These are phyloP conservation scores for Candida peoriensis DNA, from an alignment of 805 yeast genomes.

Conservation along the genomic window DNA sequence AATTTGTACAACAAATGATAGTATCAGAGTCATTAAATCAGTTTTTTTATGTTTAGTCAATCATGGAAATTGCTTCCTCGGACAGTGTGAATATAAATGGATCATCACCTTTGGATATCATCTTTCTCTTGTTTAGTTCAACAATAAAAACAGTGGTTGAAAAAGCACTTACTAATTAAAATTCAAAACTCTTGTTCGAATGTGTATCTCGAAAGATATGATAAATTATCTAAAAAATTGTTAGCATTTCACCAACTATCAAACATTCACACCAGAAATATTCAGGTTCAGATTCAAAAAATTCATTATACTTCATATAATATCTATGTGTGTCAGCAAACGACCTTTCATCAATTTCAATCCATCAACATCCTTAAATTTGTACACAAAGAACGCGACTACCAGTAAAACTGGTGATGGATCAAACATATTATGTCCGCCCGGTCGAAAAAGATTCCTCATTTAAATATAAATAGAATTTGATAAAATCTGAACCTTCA, in stretches of 20 bases:
- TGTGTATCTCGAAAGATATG: no score
- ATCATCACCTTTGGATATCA: no score
- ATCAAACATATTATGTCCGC: conserved; percentile 39
- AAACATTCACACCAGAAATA: not conserved
- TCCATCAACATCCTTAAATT: conserved; percentile 37
- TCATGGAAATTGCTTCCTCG: conserved; percentile 33
- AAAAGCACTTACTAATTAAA: no score
- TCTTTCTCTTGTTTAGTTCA: no score
- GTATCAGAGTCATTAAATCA: conserved; percentile 51
- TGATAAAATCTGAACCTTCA: not conserved
- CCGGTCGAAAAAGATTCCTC: conserved; percentile 37
- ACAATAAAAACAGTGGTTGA: no score
- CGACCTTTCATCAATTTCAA: conserved; percentile 47
- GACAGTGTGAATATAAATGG: conserved; percentile 53
- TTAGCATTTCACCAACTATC: not conserved
- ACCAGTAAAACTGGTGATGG: conserved; percentile 33
- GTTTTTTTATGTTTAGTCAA: conserved; percentile 36
- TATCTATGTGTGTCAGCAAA: conserved; percentile 8
- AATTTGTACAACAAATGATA: not conserved
- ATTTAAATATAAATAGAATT: conserved; percentile 5
- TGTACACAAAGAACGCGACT: conserved; percentile 49
- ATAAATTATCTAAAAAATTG: not conserved
- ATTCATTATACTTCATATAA: not conserved
- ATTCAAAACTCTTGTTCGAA: no score
- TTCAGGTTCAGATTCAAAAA: not conserved